Base-by-base conservation (phyloP, 192 early-diverging fungal species). In the Linnemannia elongata region DNA sequence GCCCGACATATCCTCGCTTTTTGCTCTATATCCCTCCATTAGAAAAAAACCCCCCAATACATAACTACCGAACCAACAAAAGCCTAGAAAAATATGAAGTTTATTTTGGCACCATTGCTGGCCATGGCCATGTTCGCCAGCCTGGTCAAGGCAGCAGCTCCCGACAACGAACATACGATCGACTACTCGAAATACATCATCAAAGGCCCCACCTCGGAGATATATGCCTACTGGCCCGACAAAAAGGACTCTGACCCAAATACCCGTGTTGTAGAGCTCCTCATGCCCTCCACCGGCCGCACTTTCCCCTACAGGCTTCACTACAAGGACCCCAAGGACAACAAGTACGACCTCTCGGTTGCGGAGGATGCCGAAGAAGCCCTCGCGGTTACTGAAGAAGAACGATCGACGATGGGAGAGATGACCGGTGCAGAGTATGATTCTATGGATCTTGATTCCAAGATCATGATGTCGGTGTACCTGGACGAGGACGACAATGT, bases 251-350 rank as follows among this genome's bases (percentile, higher is more conserved):
- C 44, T 52, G 78, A 73, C 13, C 69, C 47, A 1, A 42, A 68
- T 7, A 72, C 15, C 1, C 71, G 78, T 6, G 27, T 73, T 36
- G 42, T 72, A 52, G 52, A 72, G 47, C 45, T 69, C 44, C 3
- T 18, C 3, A 22, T 6, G 17, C 44, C 69, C 30, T 6, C 18
- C n/a, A 13, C 18, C 10, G 24, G 22, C 60, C 38, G n/a, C 17
- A 22, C 9, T 3, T 22, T 2, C 13, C 35, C 49, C 20, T 69
- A 68, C 42, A 18, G 22, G 10, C 52, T 52, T 38, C 18, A 73
- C 71, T 80, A 72, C 27, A 72, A 73, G 71, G 70, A 80, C n/a
- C 70, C 78, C 55, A 57, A 72, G 17, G 71, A 73, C 54, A 80
- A 80, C 55, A 72, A 54, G 18, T 72, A 66, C n/a, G 47, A 49